A percentile compares a stretch with the other conserved stretches of the same genome.
phyloP scores from a whole-genome alignment of 768 basidiomycete species.

The Flagelloscypha sp. region DNA sequence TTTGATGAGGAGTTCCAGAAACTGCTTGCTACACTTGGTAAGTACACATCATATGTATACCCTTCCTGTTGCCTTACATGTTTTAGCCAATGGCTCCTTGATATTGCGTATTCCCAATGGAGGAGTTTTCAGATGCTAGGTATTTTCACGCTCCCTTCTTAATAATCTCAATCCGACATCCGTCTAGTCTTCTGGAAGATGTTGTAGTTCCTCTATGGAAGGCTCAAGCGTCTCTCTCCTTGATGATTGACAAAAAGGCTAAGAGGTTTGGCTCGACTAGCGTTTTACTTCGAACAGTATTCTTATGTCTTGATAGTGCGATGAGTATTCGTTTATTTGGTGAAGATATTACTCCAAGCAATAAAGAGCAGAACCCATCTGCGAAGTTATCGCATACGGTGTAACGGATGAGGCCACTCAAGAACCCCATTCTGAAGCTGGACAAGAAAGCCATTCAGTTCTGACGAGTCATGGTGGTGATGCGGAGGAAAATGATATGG shows the following conservation, averaged over 20 bases:
- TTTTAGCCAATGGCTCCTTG: conserved; percentile 1
- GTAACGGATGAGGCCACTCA: too few relatives aligned
- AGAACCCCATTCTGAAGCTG: too few relatives aligned
- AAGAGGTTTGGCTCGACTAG: conserved; percentile 59
- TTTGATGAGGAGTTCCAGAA: conserved; percentile 55
- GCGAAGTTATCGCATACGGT: too few relatives aligned
- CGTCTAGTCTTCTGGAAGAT: conserved; percentile 59
- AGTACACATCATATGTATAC: conserved; percentile 18
- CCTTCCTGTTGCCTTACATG: neutral
- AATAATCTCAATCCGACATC: conserved; percentile 4
- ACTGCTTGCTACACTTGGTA: conserved; percentile 46
- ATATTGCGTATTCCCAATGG: conserved; percentile 59
- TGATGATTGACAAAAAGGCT: conserved; percentile 96
- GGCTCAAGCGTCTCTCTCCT: conserved; percentile 73
- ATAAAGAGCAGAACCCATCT: too few relatives aligned
- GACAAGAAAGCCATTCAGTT: too few relatives aligned
- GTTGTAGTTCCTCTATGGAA: conserved; percentile 95
- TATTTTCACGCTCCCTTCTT: conserved; percentile 25
- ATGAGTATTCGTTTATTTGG: conserved; percentile 81
- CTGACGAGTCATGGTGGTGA: too few relatives aligned
- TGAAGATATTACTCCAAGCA: conserved; percentile 75
- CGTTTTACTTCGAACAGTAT: conserved; percentile 1
- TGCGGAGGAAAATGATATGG: too few relatives aligned
- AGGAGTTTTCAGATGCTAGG: conserved; percentile 43
- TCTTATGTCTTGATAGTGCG: conserved; percentile 42